Evolutionary conservation across 2,329 filamentous ascomycete genomes (phyloP).

Genomic region (Nothopassalora personata): DNA sequence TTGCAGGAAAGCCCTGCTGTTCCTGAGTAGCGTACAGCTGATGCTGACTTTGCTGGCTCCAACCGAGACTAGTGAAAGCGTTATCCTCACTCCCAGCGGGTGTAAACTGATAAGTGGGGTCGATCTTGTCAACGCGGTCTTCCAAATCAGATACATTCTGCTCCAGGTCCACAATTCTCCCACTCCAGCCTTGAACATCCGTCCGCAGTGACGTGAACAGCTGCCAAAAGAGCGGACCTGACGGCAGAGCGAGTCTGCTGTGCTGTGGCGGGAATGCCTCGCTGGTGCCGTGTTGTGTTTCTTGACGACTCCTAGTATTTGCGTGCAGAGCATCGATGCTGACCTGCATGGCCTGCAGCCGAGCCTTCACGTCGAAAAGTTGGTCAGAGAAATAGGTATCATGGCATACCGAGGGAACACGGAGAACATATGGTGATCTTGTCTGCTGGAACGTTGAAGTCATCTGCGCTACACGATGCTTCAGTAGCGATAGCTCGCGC

Average conservation of each 20-base stretch:
- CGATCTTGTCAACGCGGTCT: conserved; percentile 18
- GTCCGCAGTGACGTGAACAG: conserved; percentile 20
- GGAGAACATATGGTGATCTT: not conserved
- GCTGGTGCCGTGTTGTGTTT: not conserved
- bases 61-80: not conserved
- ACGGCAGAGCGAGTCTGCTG: conserved; percentile 10
- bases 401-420: not conserved
- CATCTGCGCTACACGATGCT: conserved; percentile 22
- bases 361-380: conserved; percentile 12
- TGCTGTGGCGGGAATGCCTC: not conserved
- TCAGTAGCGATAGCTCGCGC: conserved; percentile 22
- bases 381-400: conserved; percentile 10
- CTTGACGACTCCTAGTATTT: not conserved
- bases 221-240: conserved; percentile 22
- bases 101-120: conserved; percentile 13
- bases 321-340: conserved; percentile 2
- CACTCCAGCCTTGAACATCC: conserved; percentile 16
- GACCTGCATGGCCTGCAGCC: conserved; percentile 10
- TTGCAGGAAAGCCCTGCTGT: not conserved
- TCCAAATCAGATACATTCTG: conserved; percentile 21
- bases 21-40: not conserved
- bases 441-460: conserved; percentile 11
- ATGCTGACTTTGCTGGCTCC: not conserved
- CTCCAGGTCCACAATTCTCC: conserved; percentile 17
- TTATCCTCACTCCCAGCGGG: conserved; percentile 16